Percentiles rank a stretch among this genome's conserved stretches.
Conservation (phyloP, 805 yeast species). For the Candida loeiensis region DNA sequence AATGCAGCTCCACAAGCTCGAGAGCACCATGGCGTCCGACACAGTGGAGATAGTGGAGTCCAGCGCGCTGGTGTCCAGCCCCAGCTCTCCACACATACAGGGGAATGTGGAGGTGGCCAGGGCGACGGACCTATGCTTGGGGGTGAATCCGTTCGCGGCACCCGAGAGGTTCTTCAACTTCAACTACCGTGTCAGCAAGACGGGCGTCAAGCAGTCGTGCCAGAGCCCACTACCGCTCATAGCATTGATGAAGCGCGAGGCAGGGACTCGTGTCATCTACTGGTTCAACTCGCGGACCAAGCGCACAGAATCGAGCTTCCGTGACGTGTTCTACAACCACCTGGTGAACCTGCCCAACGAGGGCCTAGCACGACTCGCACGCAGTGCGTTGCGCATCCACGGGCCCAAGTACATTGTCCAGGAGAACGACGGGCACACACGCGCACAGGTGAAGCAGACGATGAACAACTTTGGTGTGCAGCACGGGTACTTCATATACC, state of each 20-base stretch:
- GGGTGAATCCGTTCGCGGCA: conserved; percentile 5
- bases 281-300: conserved; percentile 9
- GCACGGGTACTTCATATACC: conserved; percentile 3
- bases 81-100: not conserved
- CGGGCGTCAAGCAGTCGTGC: not conserved
- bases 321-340: conserved; percentile 6
- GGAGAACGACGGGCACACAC: conserved; percentile 13
- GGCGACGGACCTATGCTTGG: not conserved
- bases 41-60: not conserved
- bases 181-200: conserved; percentile 3
- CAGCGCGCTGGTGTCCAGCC: not conserved
- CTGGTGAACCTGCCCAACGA: conserved; percentile 1
- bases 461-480: conserved; percentile 5
- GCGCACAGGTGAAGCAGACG: conserved; percentile 11
- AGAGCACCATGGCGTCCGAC: conserved; percentile 3
- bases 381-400: conserved; percentile 7
- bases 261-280: conserved; percentile 17
- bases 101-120: not conserved
- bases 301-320: conserved; percentile 6
- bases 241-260: conserved; percentile 19
- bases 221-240: conserved; percentile 13
- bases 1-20: conserved; percentile 8
- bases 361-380: conserved; percentile 2
- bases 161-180: conserved; percentile 9
- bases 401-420: conserved; percentile 4